Percentiles rank a stretch among this genome's conserved stretches.
Conservation (phyloP, 2,329 filamentous ascomycete genomes). For the Ceratocystis papillata region DNA sequence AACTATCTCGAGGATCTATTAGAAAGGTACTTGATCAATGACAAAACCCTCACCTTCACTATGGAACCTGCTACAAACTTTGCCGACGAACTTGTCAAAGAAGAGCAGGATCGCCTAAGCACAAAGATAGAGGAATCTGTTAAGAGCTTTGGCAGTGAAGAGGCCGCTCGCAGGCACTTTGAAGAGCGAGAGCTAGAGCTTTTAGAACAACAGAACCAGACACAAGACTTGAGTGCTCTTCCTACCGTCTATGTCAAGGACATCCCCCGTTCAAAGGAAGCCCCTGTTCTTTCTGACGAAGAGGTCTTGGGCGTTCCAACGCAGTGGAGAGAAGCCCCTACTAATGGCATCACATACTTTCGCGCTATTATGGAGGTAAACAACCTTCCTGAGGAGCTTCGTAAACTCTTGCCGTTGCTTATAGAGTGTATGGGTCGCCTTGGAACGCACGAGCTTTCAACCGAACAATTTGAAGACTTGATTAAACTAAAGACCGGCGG, state of each 20-base stretch:
- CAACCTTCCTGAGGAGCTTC: conserved; percentile 70
- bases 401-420: conserved; percentile 77
- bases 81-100: conserved; percentile 59
- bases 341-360: conserved; percentile 94
- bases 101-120: conserved; percentile 66
- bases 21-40: conserved; percentile 81
- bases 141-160: conserved; percentile 56
- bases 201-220: conserved; percentile 70
- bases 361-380: conserved; percentile 72
- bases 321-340: conserved; percentile 86
- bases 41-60: conserved; percentile 80
- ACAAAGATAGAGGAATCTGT: conserved; percentile 62
- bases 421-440: conserved; percentile 87
- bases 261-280: conserved; percentile 68
- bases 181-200: conserved; percentile 70
- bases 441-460: conserved; percentile 74
- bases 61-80: conserved; percentile 79
- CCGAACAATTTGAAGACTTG: conserved; percentile 89
- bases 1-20: conserved; percentile 75
- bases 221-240: conserved; percentile 74
- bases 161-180: conserved; percentile 60
- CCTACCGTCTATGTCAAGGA: conserved; percentile 82
- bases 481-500: conserved; percentile 96
- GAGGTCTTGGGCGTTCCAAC: conserved; percentile 54
- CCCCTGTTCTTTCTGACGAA: conserved; percentile 50